These are phyloP conservation scores for Castanospermum australe DNA, from an alignment of 306 rosid genomes.

Conservation along the genomic window DNA sequence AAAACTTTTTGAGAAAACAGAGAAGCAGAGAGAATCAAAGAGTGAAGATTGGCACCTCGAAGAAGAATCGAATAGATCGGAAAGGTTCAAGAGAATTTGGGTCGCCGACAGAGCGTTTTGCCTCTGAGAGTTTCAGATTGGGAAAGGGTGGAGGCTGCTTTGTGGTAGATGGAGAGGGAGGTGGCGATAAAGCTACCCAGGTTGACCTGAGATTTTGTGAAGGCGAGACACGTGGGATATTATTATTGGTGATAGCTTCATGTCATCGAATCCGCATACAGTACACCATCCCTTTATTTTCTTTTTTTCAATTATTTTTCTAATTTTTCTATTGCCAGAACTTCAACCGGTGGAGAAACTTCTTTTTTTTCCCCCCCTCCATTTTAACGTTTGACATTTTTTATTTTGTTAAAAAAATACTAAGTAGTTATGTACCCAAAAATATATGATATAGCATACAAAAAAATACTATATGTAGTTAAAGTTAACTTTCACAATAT, in stretches of 20 bases:
- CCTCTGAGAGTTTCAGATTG: neutral
- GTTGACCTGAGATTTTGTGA: neutral
- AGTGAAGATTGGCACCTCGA: constrained; percentile 7
- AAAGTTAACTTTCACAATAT: too few relatives aligned
- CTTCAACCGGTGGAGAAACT: neutral
- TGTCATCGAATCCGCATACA: neutral
- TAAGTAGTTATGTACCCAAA: too few relatives aligned
- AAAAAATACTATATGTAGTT: too few relatives aligned
- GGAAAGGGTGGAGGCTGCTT: neutral
- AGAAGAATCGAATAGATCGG: neutral
- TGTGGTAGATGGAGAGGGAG: neutral
- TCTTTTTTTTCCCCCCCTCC: too few relatives aligned
- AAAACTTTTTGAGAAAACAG: neutral
- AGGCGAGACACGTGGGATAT: neutral
- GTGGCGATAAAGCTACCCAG: constrained; percentile 15
- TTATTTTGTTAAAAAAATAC: too few relatives aligned
- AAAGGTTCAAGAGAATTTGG: too few relatives aligned
- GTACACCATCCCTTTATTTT: neutral
- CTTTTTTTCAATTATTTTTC: neutral
- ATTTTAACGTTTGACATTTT: too few relatives aligned
- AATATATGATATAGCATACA: too few relatives aligned
- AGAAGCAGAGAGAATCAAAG: neutral
- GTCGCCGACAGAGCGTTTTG: too few relatives aligned
- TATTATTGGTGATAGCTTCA: neutral
- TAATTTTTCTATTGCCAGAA: neutral